These are phyloP conservation scores for Starmerella riodocensis DNA, from an alignment of 805 yeast genomes.

Conservation along the genomic window DNA sequence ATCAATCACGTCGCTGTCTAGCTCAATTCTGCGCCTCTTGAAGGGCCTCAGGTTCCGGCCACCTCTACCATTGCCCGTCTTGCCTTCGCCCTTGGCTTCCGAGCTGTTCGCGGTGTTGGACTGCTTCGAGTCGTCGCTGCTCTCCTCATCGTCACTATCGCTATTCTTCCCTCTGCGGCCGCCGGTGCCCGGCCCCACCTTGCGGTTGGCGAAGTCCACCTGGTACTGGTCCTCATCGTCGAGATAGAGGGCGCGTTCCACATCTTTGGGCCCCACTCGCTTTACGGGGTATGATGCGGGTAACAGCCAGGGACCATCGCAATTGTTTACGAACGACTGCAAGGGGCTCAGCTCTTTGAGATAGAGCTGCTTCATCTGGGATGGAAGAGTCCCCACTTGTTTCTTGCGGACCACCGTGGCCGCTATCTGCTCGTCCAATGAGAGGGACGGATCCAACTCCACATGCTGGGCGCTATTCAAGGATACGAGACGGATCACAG, in stretches of 20 bases:
- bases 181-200: neutral
- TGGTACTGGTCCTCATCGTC: constrained; percentile 18
- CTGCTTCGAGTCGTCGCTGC: constrained; percentile 2
- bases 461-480: constrained; percentile 78
- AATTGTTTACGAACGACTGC: constrained; percentile 44
- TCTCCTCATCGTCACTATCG: constrained; percentile 16
- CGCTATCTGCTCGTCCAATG: constrained; percentile 56
- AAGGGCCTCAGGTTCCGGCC: neutral
- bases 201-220: constrained; percentile 12
- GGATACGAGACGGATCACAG: constrained; percentile 58
- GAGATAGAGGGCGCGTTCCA: constrained; percentile 41
- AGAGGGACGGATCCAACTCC: constrained; percentile 32
- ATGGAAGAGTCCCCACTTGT: constrained; percentile 68
- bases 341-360: constrained; percentile 51
- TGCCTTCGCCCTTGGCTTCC: neutral
- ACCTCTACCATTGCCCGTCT: neutral
- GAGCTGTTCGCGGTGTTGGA: constrained; percentile 1
- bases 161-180: constrained; percentile 8
- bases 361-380: constrained; percentile 64
- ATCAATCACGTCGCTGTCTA: constrained; percentile 6
- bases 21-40: constrained; percentile 10
- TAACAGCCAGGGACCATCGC: constrained; percentile 51
- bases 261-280: constrained; percentile 54
- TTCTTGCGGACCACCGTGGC: constrained; percentile 74
- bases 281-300: constrained; percentile 59